Conservation (phyloP, 768 basidiomycete genomes). For the Phanerodontia chrysosporium region DNA sequence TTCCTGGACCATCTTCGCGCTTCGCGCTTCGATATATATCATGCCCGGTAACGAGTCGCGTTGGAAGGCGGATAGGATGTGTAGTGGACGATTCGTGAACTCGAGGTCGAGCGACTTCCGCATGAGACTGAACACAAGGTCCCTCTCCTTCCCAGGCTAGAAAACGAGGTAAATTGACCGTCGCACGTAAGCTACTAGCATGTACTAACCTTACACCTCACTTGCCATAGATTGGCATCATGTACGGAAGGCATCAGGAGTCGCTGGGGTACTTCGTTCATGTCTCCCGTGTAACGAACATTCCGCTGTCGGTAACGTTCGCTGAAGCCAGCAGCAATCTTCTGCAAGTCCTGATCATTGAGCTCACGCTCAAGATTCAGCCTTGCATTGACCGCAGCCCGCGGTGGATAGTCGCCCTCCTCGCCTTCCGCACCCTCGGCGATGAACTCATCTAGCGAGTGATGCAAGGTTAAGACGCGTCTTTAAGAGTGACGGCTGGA, state of each 20-base stretch:
- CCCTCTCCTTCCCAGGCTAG: constrained; percentile 87
- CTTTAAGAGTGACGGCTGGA: background rate
- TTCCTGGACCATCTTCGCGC: constrained; percentile 77
- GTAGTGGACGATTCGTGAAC: constrained; percentile 69
- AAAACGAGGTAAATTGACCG: background rate
- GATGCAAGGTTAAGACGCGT: background rate
- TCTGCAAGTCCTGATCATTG: constrained; percentile 74
- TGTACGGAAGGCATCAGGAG: constrained; percentile 95
- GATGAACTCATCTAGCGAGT: constrained; percentile 60
- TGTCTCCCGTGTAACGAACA: constrained; percentile 81
- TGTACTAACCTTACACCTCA: constrained; percentile 76
- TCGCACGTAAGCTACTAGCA: no score
- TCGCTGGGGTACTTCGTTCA: constrained; percentile 90
- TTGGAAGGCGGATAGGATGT: constrained; percentile 92
- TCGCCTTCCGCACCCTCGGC: constrained; percentile 62
- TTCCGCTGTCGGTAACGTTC: constrained; percentile 72
- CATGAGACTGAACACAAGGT: constrained; percentile 92
- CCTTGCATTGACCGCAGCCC: constrained; percentile 59
- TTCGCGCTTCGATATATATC: constrained; percentile 94
- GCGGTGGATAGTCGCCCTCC: constrained; percentile 50
- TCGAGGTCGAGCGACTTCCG: constrained; percentile 87
- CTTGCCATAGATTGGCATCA: constrained; percentile 94
- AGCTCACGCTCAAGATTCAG: constrained; percentile 69
- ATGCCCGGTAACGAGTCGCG: constrained; percentile 93
- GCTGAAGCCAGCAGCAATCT: constrained; percentile 78